phyloP scores from a whole-genome alignment of 2,329 filamentous ascomycete species.

The Nigrospora osmanthi region DNA sequence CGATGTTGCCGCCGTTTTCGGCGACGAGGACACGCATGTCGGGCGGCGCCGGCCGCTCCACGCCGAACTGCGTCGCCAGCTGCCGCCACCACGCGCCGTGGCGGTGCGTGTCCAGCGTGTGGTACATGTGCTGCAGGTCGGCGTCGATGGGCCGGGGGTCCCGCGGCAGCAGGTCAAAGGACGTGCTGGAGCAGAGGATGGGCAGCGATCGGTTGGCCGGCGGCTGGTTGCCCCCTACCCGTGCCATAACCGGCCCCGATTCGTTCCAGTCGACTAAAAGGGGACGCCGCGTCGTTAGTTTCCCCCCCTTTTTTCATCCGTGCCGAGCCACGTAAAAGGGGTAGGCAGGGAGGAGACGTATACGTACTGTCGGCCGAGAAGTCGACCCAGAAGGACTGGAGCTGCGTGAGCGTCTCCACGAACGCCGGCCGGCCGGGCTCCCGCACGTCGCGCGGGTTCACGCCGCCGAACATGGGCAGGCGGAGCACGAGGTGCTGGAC shows the following conservation, averaged over 20 bases:
- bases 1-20: not conserved
- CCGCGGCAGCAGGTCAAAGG: not conserved
- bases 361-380: not conserved
- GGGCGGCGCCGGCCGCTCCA: not conserved
- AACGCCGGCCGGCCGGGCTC: not conserved
- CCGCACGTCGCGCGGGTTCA: not conserved
- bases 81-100: not conserved
- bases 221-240: not conserved
- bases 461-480: not conserved
- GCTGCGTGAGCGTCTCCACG: not conserved
- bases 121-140: not conserved
- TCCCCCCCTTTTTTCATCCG: too few relatives aligned
- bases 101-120: not conserved
- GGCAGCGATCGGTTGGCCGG: not conserved
- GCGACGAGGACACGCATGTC: not conserved
- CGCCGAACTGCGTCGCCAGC: not conserved
- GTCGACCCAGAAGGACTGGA: not conserved
- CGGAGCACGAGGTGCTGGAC: not conserved
- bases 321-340: too few relatives aligned
- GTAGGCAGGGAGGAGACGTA: too few relatives aligned
- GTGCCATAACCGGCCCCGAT: not conserved
- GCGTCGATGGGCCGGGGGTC: not conserved
- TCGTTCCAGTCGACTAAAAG: too few relatives aligned
- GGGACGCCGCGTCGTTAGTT: too few relatives aligned
- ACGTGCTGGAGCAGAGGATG: not conserved